Conservation (phyloP, 1,284 basidiomycete genomes). For the Puccinia coronata region DNA sequence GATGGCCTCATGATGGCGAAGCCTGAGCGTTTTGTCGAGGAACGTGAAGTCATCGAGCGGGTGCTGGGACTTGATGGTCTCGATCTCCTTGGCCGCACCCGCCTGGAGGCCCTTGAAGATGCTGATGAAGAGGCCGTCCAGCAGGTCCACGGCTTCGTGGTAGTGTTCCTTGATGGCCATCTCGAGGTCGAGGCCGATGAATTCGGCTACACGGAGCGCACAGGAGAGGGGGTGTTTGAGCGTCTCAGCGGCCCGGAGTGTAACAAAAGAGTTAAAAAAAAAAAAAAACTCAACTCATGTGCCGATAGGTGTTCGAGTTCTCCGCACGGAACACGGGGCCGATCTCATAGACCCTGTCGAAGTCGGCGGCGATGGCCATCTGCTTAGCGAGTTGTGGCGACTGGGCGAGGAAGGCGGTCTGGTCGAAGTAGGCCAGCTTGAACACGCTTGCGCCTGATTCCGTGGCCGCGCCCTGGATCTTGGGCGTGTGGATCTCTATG, state of each 20-base stretch:
- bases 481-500: slow-evolving; percentile 95
- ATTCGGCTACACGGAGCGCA: slow-evolving; percentile 69
- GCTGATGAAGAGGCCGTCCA: slow-evolving; percentile 57
- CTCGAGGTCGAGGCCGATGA: slow-evolving; percentile 97
- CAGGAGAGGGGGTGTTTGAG: background rate
- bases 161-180: slow-evolving; percentile 99
- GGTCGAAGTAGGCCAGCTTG: slow-evolving; percentile 97
- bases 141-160: slow-evolving; percentile 67
- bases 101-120: slow-evolving; percentile 61
- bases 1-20: slow-evolving; percentile 84
- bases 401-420: slow-evolving; percentile 83
- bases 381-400: slow-evolving; percentile 97
- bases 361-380: slow-evolving; percentile 98
- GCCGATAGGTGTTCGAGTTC: slow-evolving; percentile 93
- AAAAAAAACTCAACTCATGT: slow-evolving; percentile 66
- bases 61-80: slow-evolving; percentile 78
- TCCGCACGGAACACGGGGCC: slow-evolving; percentile 96
- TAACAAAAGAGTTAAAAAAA: slow-evolving; percentile 21
- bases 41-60: slow-evolving; percentile 68
- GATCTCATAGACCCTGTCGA: slow-evolving; percentile 97
- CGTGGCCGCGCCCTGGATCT: slow-evolving; percentile 94
- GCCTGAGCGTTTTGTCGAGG: slow-evolving; percentile 60
- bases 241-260: too few species aligned
- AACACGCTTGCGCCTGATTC: slow-evolving; percentile 97
- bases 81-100: slow-evolving; percentile 76